Base-by-base conservation (phyloP, 139 green algal species). In the Chlorella sorokiniana region DNA sequence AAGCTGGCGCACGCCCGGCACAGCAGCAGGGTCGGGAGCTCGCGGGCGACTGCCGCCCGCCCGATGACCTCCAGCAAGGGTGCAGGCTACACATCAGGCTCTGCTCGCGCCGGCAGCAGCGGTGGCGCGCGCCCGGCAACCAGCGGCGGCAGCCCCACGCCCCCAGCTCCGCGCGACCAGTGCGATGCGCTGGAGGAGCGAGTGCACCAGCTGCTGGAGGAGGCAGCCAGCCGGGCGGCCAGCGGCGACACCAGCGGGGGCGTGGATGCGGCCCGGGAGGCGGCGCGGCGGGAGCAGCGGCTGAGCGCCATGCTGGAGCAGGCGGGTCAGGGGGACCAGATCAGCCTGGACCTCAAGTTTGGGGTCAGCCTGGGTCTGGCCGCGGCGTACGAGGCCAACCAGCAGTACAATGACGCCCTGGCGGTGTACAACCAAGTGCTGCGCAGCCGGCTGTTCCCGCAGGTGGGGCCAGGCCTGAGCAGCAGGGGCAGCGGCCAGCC, bases 211-310 rank as follows among this genome's bases (percentile, higher is more conserved):
- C 69, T 94, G 48, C 87, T 98, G 73, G 94, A 97, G 81, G 37
- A 67, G 27, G 67, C 84, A 14, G 65, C 64, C 8, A 31, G 45
- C 3, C 86, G 84, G 18, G 22, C n/a, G 1, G 73, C 73, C 1
- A 38, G 9, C 4, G 73, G 74, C 0, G 86, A 91, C 73, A 64
- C 56, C 52, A 38, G 33, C 67, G 67, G 87, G 86, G 93, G 83
- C 0, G 82, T 97, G n/a, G 93, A 97, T 42, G 88, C 90, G 31
- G 93, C 93, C 1, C 93, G 91, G 65, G 93, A 96, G 45, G 93
- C 93, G 1, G 87, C 83, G 44, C 93, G 93, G 54, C 78, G 84
- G n/a, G 93, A 97, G 84, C 86, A 93, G 18, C 65, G 73, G 72
- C 92, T 97, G 31, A 88, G 83, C 64, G 91, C 88, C 76, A 88